Percentiles rank a stretch among this genome's conserved stretches.
phyloP scores from a whole-genome alignment of 257 asterid genomes.

The Nicotiana undulata region DNA sequence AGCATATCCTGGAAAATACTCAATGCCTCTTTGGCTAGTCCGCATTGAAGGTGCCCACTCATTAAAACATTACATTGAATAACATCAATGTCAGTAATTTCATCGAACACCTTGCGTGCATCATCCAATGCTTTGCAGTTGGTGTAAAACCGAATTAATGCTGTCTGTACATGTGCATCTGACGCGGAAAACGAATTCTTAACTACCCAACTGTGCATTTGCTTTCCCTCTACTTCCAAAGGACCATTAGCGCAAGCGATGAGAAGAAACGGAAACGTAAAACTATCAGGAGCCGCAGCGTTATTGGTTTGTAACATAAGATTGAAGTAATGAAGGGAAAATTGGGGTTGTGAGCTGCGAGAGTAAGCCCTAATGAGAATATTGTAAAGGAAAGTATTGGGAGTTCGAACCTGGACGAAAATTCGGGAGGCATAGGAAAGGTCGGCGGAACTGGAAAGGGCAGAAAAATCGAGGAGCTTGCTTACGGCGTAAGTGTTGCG shows the following conservation, averaged over 20 bases:
- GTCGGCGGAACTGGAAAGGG: slow-evolving; percentile 38
- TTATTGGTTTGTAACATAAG: slow-evolving; percentile 13
- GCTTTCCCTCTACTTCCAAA: slow-evolving; percentile 36
- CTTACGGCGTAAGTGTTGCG: slow-evolving; percentile 44
- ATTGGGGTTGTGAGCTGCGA: slow-evolving; percentile 24
- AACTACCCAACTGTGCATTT: slow-evolving; percentile 39
- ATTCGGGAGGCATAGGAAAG: slow-evolving; percentile 44
- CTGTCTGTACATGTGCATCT: slow-evolving; percentile 54
- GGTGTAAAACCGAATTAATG: slow-evolving; percentile 42
- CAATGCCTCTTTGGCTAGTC: slow-evolving; percentile 40
- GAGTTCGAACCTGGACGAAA: slow-evolving; percentile 46
- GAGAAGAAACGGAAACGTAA: slow-evolving; percentile 59
- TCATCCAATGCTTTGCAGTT: slow-evolving; percentile 39
- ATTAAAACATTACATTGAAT: slow-evolving; percentile 74
- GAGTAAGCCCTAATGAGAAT: slow-evolving; percentile 60
- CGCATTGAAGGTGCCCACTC: slow-evolving; percentile 46
- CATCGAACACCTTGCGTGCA: slow-evolving; percentile 53
- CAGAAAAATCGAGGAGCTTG: slow-evolving; percentile 56
- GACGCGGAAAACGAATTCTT: slow-evolving; percentile 44
- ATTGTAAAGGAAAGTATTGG: slow-evolving; percentile 61
- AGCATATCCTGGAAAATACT: slow-evolving; percentile 38
- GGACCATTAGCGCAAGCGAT: slow-evolving; percentile 56
- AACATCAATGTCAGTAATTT: slow-evolving; percentile 32
- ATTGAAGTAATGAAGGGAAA: slow-evolving; percentile 32
- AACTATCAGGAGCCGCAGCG: slow-evolving; percentile 41